phyloP scores from a whole-genome alignment of 1,284 basidiomycete genomes.

The Ceratobasidium sp. region DNA sequence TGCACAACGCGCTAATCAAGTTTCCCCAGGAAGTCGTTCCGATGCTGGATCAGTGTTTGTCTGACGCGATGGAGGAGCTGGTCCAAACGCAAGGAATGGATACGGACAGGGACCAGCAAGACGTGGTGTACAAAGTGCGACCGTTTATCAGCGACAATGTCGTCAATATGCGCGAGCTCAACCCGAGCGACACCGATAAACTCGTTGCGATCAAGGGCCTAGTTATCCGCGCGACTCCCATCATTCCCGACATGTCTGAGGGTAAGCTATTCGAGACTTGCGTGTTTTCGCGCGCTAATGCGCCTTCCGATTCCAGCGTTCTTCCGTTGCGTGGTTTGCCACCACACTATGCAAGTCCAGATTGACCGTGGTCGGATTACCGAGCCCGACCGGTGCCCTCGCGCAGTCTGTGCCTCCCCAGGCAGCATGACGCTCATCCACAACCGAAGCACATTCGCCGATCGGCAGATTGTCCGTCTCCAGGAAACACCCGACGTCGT shows the following conservation, averaged over 20 bases:
- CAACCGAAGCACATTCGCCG: constrained; percentile 95
- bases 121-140: constrained; percentile 86
- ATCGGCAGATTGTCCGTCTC: constrained; percentile 92
- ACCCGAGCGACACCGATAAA: constrained; percentile 94
- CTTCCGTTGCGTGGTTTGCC: constrained; percentile 96
- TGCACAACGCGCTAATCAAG: constrained; percentile 80
- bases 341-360: constrained; percentile 92
- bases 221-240: constrained; percentile 95
- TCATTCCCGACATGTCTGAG: constrained; percentile 96
- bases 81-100: constrained; percentile 77
- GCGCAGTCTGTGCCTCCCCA: constrained; percentile 85
- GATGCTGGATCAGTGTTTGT: constrained; percentile 94
- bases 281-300: neutral
- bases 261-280: constrained; percentile 50
- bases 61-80: constrained; percentile 85
- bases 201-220: constrained; percentile 95
- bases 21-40: constrained; percentile 98
- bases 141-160: constrained; percentile 80
- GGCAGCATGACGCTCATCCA: constrained; percentile 95
- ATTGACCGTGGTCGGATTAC: constrained; percentile 96
- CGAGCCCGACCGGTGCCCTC: constrained; percentile 89
- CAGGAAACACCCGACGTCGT: constrained; percentile 98
- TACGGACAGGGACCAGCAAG: constrained; percentile 66
- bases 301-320: constrained; percentile 66
- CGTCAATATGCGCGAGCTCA: constrained; percentile 90